Percentiles rank a stretch among this genome's conserved stretches.
Evolutionary conservation across 208 protist genomes (phyloP).

Genomic region (Ichthyophonus hoferi): DNA sequence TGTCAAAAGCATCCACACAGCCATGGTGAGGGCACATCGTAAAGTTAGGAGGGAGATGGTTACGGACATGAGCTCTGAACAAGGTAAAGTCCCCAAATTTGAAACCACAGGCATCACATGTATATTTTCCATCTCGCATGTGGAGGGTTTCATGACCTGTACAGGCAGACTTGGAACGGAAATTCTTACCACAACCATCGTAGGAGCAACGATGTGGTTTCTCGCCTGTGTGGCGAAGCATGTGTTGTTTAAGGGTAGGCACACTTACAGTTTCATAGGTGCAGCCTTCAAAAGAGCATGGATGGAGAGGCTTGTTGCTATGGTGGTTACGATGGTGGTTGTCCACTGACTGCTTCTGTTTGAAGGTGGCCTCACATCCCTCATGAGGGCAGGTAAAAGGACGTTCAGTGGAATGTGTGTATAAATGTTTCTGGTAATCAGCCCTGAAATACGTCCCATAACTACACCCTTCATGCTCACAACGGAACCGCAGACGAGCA

Average conservation of each 20-base stretch:
- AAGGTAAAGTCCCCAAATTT: background rate
- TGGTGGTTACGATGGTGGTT: background rate
- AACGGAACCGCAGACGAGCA: background rate
- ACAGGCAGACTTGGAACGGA: background rate
- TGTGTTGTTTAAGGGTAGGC: background rate
- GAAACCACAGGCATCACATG: background rate
- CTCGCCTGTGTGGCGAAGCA: background rate
- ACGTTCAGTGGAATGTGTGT: background rate
- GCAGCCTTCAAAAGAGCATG: background rate
- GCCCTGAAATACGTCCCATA: background rate
- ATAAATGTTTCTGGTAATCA: background rate
- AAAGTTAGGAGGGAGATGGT: background rate
- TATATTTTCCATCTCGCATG: background rate
- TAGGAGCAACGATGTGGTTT: background rate
- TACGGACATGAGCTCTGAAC: background rate
- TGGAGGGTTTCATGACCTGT: background rate
- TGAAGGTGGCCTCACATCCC: background rate
- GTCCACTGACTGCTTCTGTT: background rate
- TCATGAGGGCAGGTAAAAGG: background rate
- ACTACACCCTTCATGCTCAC: background rate
- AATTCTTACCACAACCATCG: background rate
- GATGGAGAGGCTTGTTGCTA: background rate
- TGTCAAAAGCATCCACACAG: background rate
- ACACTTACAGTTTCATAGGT: background rate
- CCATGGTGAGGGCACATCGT: background rate